Conservation (phyloP, 495 filamentous ascomycete species). For the Friedmanniomyces simplex region DNA sequence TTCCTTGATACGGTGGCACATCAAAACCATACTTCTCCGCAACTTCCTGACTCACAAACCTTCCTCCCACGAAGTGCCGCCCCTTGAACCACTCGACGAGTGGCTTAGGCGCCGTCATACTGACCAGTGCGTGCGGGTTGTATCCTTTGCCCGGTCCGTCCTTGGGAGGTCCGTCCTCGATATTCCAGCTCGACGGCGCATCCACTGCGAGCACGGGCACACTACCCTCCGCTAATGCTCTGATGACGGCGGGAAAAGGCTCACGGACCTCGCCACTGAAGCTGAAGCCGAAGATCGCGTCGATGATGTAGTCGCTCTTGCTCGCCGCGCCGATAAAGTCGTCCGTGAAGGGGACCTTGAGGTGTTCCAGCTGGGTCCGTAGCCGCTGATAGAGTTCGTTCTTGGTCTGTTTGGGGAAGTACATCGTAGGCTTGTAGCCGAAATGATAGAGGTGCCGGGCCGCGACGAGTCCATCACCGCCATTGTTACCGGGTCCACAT, state of each 20-base stretch:
- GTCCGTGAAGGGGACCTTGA: constrained; percentile 72
- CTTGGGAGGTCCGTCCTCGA: constrained; percentile 70
- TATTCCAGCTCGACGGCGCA: constrained; percentile 87
- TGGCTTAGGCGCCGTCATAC: constrained; percentile 92
- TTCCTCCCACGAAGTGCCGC: constrained; percentile 80
- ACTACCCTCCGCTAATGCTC: constrained; percentile 55
- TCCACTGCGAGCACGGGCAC: constrained; percentile 81
- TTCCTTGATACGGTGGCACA: constrained; percentile 69
- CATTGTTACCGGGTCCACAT: constrained; percentile 92
- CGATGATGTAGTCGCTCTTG: constrained; percentile 68
- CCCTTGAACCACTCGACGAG: constrained; percentile 73
- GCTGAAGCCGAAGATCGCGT: constrained; percentile 94
- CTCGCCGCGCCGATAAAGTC: constrained; percentile 61
- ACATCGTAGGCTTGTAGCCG: constrained; percentile 80
- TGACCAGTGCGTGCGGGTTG: constrained; percentile 67
- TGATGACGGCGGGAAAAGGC: constrained; percentile 74
- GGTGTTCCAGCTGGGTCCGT: constrained; percentile 67
- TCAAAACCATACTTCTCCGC: constrained; percentile 80
- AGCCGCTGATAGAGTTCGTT: constrained; percentile 88
- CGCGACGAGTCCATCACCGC: constrained; percentile 90
- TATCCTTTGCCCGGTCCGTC: constrained; percentile 71
- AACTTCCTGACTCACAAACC: constrained; percentile 72
- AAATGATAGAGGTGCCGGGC: constrained; percentile 91
- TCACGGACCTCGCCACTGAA: constrained; percentile 88
- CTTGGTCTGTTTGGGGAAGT: constrained; percentile 84